phyloP scores from a whole-genome alignment of 345 rosid species.

The Eutrema japonicum region DNA sequence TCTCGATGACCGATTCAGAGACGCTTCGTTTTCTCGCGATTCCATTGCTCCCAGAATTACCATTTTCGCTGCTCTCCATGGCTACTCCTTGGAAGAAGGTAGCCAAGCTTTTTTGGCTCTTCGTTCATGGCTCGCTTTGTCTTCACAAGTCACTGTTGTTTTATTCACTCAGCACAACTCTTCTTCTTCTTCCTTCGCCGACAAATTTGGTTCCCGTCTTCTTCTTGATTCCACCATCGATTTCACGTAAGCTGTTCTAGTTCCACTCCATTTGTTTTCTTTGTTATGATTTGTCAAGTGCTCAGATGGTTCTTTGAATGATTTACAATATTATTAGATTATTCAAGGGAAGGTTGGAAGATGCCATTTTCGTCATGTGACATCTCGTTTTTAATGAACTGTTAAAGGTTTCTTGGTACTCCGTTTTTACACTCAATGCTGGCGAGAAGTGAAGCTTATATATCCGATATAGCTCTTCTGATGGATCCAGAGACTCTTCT shows the following conservation, averaged over 20 bases:
- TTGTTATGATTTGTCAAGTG: neutral
- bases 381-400: neutral
- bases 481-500: constrained; percentile 61
- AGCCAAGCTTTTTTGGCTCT: constrained; percentile 55
- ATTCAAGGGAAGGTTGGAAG: neutral
- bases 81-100: constrained; percentile 42
- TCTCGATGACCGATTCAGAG: constrained; percentile 35
- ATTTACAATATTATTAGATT: neutral
- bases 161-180: constrained; percentile 60
- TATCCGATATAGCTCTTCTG: constrained; percentile 62
- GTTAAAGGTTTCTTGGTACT: constrained; percentile 73
- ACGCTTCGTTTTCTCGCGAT: constrained; percentile 18
- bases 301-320: neutral
- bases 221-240: constrained; percentile 70
- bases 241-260: constrained; percentile 66
- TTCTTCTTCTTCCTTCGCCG: constrained; percentile 56
- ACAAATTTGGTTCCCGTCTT: constrained; percentile 60
- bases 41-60: constrained; percentile 54
- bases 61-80: constrained; percentile 63
- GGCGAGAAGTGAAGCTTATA: constrained; percentile 53
- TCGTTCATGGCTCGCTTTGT: constrained; percentile 86
- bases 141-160: constrained; percentile 65
- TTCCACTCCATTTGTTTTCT: neutral
- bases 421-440: constrained; percentile 90
- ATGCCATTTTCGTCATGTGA: neutral